phyloP scores from a whole-genome alignment of 2,329 filamentous ascomycete species.

The Fusarium decemcellulare region DNA sequence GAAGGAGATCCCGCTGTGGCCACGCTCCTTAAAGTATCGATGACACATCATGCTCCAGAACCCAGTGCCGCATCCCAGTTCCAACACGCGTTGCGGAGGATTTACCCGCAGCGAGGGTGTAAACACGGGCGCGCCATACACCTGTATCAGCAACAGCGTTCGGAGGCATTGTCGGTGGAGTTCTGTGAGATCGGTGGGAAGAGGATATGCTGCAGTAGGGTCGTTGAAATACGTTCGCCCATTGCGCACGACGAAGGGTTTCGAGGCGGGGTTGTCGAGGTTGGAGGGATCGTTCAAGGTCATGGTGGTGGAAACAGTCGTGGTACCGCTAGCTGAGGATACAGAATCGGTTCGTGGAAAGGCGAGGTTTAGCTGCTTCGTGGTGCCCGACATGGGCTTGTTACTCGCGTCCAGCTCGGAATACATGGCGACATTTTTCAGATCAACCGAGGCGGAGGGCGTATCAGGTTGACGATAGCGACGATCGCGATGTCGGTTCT shows the following conservation, averaged over 20 bases:
- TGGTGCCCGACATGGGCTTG: slow-evolving; percentile 47
- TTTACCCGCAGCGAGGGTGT: slow-evolving; percentile 75
- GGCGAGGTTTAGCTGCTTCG: slow-evolving; percentile 53
- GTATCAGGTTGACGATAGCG: slow-evolving; percentile 39
- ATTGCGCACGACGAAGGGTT: slow-evolving; percentile 79
- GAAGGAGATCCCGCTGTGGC: slow-evolving; percentile 80
- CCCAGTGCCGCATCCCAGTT: slow-evolving; percentile 88
- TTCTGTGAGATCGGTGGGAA: slow-evolving; percentile 89
- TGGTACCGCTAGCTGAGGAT: slow-evolving; percentile 61
- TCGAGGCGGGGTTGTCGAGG: slow-evolving; percentile 58
- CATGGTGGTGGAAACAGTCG: slow-evolving; percentile 61
- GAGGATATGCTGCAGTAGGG: slow-evolving; percentile 79
- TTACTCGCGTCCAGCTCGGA: slow-evolving; percentile 48
- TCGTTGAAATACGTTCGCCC: slow-evolving; percentile 89
- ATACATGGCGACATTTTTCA: slow-evolving; percentile 57
- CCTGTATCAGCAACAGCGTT: slow-evolving; percentile 83
- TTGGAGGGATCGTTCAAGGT: slow-evolving; percentile 63
- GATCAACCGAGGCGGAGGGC: slow-evolving; percentile 43
- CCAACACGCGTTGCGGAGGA: slow-evolving; percentile 83
- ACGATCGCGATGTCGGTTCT: slow-evolving; percentile 39
- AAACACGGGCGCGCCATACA: slow-evolving; percentile 86
- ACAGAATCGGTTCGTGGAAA: slow-evolving; percentile 61
- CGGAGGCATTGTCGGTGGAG: slow-evolving; percentile 89
- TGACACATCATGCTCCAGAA: slow-evolving; percentile 94
- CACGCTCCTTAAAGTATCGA: slow-evolving; percentile 79